Percentiles rank a stretch among this genome's conserved stretches.
Evolutionary conservation across 2,329 filamentous ascomycete genomes (phyloP).

Genomic region (Colletotrichum plurivorum): DNA sequence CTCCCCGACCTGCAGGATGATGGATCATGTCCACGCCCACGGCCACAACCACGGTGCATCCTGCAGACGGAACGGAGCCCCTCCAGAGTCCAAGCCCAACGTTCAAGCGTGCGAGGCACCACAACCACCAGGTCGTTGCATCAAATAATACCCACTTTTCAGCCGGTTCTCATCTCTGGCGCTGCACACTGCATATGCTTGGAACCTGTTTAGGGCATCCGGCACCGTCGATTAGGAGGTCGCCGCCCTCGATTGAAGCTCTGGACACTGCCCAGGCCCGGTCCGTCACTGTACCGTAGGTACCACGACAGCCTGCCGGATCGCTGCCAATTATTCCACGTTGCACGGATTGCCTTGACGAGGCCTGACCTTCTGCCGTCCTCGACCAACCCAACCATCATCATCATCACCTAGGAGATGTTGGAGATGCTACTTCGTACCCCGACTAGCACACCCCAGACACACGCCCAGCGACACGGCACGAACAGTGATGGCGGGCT

Average conservation of each 20-base stretch:
- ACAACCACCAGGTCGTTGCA: slow-evolving; percentile 27
- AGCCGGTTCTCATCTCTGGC: slow-evolving; percentile 34
- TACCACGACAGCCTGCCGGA: slow-evolving; percentile 29
- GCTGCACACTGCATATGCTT: slow-evolving; percentile 32
- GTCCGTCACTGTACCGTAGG: not conserved
- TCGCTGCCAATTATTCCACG: slow-evolving; percentile 8
- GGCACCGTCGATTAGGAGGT: slow-evolving; percentile 24
- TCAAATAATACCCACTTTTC: slow-evolving; percentile 35
- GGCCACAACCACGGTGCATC: slow-evolving; percentile 26
- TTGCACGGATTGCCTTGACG: slow-evolving; percentile 37
- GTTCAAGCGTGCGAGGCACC: slow-evolving; percentile 34
- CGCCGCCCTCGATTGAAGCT: not conserved
- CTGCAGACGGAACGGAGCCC: slow-evolving; percentile 28
- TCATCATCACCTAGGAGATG: slow-evolving; percentile 1
- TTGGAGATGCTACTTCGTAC: slow-evolving; percentile 5
- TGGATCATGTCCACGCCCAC: slow-evolving; percentile 12
- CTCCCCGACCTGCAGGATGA: slow-evolving; percentile 30
- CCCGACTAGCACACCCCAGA: slow-evolving; percentile 6
- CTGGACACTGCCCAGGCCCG: too few relatives aligned
- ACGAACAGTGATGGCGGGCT: slow-evolving; percentile 9
- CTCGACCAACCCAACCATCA: not conserved
- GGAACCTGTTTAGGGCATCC: slow-evolving; percentile 38
- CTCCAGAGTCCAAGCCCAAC: slow-evolving; percentile 32
- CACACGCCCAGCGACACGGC: slow-evolving; percentile 6
- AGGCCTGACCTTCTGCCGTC: slow-evolving; percentile 23